Evolutionary conservation across 2,329 filamentous ascomycete genomes (phyloP).

Genomic region (Penicillium sp.): DNA sequence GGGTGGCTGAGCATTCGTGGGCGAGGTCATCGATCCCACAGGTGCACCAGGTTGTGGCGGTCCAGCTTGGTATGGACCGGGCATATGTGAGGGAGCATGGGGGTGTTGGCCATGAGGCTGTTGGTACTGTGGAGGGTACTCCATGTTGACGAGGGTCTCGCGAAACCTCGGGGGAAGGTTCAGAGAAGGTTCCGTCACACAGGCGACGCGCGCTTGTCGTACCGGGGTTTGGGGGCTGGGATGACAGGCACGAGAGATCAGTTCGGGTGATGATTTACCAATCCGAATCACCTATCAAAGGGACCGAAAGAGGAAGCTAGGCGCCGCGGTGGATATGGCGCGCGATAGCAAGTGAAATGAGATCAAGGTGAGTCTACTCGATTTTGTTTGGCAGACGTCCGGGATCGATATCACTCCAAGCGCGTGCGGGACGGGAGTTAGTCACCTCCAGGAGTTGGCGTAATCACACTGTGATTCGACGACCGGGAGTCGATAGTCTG

Average conservation of each 20-base stretch:
- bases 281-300: constrained; percentile 30
- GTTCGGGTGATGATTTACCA: constrained; percentile 17
- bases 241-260: constrained; percentile 22
- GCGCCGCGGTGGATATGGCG: constrained; percentile 27
- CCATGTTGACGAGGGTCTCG: constrained; percentile 63
- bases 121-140: constrained; percentile 76
- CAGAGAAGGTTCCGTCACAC: constrained; percentile 34
- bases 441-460: constrained; percentile 32
- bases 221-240: constrained; percentile 8
- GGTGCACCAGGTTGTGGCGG: constrained; percentile 55
- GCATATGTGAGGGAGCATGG: constrained; percentile 63
- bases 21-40: constrained; percentile 69
- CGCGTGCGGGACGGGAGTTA: constrained; percentile 35
- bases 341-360: constrained; percentile 22
- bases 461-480: constrained; percentile 50
- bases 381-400: constrained; percentile 33
- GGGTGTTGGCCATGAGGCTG: constrained; percentile 67
- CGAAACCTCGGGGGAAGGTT: constrained; percentile 22
- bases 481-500: constrained; percentile 44
- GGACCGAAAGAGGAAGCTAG: constrained; percentile 15
- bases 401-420: constrained; percentile 33
- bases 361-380: constrained; percentile 32
- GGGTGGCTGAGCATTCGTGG: constrained; percentile 72
- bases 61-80: constrained; percentile 68
- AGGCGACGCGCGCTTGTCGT: constrained; percentile 18